phyloP scores from a whole-genome alignment of 805 yeast species.

The Torulaspora franciscae region DNA sequence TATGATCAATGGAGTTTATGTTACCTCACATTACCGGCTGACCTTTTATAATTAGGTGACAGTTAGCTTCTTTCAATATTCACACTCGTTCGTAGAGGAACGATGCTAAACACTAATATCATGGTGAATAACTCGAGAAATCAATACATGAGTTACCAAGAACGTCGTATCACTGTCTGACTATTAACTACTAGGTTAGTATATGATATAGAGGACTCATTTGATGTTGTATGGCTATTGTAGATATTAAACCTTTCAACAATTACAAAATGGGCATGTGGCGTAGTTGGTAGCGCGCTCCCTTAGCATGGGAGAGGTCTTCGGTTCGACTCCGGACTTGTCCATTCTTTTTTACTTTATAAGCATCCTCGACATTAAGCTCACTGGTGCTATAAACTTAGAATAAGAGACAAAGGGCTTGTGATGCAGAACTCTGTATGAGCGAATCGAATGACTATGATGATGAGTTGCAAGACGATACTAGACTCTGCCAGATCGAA shows the following conservation, averaged over 20 bases:
- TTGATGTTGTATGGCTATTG: no score
- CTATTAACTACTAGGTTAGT: no score
- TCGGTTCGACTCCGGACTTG: constrained; percentile 73
- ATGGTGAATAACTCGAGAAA: no score
- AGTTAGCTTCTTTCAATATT: no score
- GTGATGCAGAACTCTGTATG: not conserved
- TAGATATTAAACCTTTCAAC: no score
- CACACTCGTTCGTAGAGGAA: no score
- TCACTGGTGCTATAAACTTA: no score
- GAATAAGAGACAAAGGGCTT: not conserved
- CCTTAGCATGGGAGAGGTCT: constrained; percentile 71
- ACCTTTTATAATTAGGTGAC: no score
- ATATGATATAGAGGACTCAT: no score
- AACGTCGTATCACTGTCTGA: no score
- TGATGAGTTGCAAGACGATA: not conserved
- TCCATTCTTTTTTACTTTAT: constrained; percentile 37
- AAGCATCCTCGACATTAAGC: not conserved
- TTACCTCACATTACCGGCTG: not conserved
- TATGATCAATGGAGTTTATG: no score
- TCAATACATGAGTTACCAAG: not conserved
- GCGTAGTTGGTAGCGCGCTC: constrained; percentile 76
- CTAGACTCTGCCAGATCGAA: not conserved
- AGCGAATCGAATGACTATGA: constrained; percentile 6
- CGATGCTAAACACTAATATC: no score
- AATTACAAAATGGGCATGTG: constrained; percentile 34